Conservation (phyloP, 345 rosid species). For the Lumnitzera racemosa region DNA sequence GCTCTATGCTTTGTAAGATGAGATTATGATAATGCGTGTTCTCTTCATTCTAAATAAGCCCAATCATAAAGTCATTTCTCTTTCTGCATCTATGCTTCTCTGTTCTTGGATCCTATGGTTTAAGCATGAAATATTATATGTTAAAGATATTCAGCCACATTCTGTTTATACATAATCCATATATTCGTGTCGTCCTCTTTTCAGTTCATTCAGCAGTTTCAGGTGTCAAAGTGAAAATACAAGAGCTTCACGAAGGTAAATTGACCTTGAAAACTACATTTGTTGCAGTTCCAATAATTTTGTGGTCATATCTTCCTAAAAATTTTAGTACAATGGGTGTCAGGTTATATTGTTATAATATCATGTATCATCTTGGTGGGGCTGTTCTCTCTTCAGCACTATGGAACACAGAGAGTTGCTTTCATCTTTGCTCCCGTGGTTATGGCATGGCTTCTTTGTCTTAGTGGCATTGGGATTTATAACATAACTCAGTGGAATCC, state of each 20-base stretch:
- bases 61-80: too few species aligned
- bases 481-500: conserved; percentile 76
- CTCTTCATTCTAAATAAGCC: too few species aligned
- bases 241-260: conserved; percentile 66
- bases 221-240: conserved; percentile 53
- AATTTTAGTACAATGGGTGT: too few species aligned
- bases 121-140: too few species aligned
- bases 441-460: conserved; percentile 65
- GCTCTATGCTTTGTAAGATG: too few species aligned
- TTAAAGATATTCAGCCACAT: too few species aligned
- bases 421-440: conserved; percentile 77
- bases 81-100: too few species aligned
- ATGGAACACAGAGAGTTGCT: conserved; percentile 74
- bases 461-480: conserved; percentile 64
- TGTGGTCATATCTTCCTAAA: too few species aligned
- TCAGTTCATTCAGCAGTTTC: conserved; percentile 84
- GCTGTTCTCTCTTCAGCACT: conserved; percentile 78
- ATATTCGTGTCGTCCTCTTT: conserved; percentile 11
- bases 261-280: conserved; percentile 8
- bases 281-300: too few species aligned
- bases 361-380: conserved; percentile 66
- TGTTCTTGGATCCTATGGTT: too few species aligned
- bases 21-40: too few species aligned
- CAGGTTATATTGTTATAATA: conserved; percentile 63
- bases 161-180: too few species aligned